These are phyloP conservation scores for Argentina anserina DNA, from an alignment of 306 rosid species.

Conservation along the genomic window DNA sequence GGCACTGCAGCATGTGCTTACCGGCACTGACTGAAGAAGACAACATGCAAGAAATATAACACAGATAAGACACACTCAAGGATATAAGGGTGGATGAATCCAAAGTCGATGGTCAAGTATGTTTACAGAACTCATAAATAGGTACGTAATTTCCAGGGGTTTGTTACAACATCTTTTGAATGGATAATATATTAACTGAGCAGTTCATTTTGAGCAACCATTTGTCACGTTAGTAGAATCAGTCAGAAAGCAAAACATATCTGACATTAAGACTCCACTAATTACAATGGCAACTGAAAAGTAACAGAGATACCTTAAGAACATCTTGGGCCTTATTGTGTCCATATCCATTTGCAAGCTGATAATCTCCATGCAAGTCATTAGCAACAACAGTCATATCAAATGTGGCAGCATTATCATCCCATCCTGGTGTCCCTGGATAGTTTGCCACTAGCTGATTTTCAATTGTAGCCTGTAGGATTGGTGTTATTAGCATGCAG, in stretches of 20 bases:
- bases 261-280: not conserved
- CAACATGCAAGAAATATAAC: not conserved
- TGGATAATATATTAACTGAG: not conserved
- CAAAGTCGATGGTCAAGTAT: not conserved
- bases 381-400: constrained; percentile 59
- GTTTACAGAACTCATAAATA: not conserved
- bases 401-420: constrained; percentile 76
- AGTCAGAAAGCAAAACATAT: not conserved
- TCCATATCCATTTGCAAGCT: constrained; percentile 85
- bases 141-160: not conserved
- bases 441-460: constrained; percentile 68
- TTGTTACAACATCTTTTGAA: not conserved
- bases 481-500: constrained; percentile 13
- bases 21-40: not conserved
- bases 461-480: constrained; percentile 49
- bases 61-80: not conserved
- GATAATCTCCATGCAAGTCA: constrained; percentile 83
- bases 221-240: not conserved
- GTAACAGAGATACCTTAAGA: constrained; percentile 49
- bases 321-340: constrained; percentile 50
- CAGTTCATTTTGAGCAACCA: not conserved
- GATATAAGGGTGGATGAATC: not conserved
- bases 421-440: constrained; percentile 85
- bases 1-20: not conserved
- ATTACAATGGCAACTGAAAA: not conserved